Evolutionary conservation across 768 basidiomycete species (phyloP).

Genomic region (Tulasnella sp.): DNA sequence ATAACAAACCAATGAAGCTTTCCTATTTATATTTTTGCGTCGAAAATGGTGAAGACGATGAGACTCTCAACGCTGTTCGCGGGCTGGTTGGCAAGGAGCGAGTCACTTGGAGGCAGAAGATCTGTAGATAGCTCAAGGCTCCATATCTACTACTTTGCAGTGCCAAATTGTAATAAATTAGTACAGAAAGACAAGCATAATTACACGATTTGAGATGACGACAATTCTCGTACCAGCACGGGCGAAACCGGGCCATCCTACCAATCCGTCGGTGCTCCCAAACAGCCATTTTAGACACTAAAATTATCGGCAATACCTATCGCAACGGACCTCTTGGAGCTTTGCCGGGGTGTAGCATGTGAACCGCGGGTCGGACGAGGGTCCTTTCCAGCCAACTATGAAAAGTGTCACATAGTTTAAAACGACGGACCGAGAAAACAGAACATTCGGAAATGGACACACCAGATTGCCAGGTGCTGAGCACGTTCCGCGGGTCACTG

Average conservation of each 20-base stretch:
- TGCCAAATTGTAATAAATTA: not conserved
- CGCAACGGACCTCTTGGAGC: slow-evolving; percentile 15
- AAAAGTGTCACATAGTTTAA: not conserved
- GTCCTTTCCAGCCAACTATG: slow-evolving; percentile 21
- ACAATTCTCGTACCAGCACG: not conserved
- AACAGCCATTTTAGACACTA: not conserved
- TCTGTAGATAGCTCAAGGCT: no score
- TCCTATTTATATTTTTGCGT: no score
- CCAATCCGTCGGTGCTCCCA: not conserved
- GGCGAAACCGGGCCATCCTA: not conserved
- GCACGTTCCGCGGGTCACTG: slow-evolving; percentile 4
- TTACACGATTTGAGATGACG: not conserved
- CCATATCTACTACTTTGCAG: no score
- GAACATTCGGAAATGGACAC: not conserved
- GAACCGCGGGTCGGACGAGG: slow-evolving; percentile 5
- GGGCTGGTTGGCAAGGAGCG: no score
- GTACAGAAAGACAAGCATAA: not conserved
- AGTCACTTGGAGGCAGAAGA: no score
- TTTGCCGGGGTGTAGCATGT: slow-evolving; percentile 17
- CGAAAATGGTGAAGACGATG: no score
- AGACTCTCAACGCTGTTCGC: no score
- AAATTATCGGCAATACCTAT: slow-evolving; percentile 12
- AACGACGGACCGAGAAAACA: not conserved
- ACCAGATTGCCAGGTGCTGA: slow-evolving; percentile 19
- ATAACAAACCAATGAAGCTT: not conserved